A percentile compares a stretch with the other conserved stretches of the same genome.
Evolutionary conservation across 148 eudicot species (phyloP).

Genomic region (Chenopodium album): DNA sequence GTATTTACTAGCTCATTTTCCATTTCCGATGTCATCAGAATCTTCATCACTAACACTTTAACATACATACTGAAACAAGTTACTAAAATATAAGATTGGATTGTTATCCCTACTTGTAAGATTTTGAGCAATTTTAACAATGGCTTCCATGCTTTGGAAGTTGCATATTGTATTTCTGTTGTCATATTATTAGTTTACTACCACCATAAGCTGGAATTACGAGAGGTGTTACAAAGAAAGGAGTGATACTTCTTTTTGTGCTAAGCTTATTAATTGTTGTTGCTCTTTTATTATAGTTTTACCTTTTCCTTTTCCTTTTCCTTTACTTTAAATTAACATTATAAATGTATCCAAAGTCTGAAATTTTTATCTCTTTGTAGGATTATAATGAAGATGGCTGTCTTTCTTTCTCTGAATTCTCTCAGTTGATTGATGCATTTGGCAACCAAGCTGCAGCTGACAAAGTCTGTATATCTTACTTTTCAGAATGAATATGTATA

Average conservation of each 20-base stretch:
- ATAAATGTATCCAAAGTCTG: constrained; percentile 7
- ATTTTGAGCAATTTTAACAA: background rate
- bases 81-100: background rate
- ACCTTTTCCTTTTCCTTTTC: background rate
- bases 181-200: background rate
- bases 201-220: background rate
- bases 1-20: too few relatives aligned
- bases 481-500: background rate
- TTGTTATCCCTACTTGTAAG: background rate
- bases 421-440: constrained; percentile 71
- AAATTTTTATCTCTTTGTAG: constrained; percentile 35
- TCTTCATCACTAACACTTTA: background rate
- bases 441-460: constrained; percentile 80
- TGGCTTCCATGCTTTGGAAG: background rate
- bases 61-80: background rate
- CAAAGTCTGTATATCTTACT: constrained; percentile 46
- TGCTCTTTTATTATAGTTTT: background rate
- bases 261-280: background rate
- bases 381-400: constrained; percentile 79
- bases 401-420: constrained; percentile 77
- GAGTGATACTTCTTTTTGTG: background rate
- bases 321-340: background rate
- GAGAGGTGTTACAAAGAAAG: background rate
- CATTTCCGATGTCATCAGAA: background rate
- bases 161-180: background rate